Evolutionary conservation across 441 rosid genomes (phyloP).

Genomic region (Biscutella laevigata): DNA sequence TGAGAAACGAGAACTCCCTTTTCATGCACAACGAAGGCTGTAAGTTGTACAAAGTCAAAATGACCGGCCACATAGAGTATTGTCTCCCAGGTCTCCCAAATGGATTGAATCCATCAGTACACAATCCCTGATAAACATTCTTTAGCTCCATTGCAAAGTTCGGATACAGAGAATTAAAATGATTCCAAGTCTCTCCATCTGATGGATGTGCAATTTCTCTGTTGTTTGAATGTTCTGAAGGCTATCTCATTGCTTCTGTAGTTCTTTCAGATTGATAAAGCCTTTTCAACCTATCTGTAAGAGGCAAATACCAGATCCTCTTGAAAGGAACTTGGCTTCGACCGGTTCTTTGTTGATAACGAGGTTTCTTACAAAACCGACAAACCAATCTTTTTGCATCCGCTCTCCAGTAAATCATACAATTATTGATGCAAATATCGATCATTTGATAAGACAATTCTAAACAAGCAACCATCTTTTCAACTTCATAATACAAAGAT

Average conservation of each 20-base stretch:
- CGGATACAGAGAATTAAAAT: no score
- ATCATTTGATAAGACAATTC: background rate
- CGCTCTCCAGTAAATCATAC: background rate
- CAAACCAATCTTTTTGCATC: background rate
- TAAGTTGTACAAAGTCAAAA: background rate
- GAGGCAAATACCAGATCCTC: background rate
- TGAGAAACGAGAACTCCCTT: background rate
- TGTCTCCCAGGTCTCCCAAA: background rate
- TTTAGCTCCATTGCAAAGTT: background rate
- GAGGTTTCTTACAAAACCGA: background rate
- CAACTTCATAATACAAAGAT: background rate
- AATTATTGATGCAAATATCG: background rate
- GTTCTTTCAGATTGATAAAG: background rate
- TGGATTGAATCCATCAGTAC: background rate
- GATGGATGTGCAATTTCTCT: background rate
- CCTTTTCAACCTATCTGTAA: background rate
- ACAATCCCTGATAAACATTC: background rate
- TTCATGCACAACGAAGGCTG: background rate
- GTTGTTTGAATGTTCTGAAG: background rate
- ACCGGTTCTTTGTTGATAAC: background rate
- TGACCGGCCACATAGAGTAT: background rate
- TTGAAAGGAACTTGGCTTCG: background rate
- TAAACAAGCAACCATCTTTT: background rate
- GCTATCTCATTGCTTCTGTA: background rate
- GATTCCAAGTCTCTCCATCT: background rate